Conservation (phyloP, 139 green algal species). For the Closterium sp. region DNA sequence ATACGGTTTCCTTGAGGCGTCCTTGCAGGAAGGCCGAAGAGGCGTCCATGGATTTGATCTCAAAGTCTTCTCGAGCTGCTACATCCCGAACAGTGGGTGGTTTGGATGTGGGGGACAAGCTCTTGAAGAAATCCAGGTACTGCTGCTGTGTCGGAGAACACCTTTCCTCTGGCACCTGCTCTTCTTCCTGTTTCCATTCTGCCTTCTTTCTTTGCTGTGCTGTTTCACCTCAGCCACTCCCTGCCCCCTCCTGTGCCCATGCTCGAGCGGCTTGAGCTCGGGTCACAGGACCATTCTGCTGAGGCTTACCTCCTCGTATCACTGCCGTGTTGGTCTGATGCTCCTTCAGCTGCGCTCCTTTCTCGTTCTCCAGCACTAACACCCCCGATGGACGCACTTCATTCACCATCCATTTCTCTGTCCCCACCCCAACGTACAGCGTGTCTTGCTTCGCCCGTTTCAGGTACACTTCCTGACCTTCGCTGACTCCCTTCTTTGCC, state of each 20-base stretch:
- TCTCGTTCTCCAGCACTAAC: background rate
- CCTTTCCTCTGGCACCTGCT: too few species aligned
- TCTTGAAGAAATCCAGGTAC: too few species aligned
- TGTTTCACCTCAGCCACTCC: background rate
- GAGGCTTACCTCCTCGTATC: too few species aligned
- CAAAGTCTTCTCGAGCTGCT: too few species aligned
- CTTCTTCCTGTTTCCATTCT: background rate
- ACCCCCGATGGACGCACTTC: background rate
- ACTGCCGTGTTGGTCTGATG: too few species aligned
- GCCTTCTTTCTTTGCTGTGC: background rate
- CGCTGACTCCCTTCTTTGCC: background rate
- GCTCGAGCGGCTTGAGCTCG: background rate
- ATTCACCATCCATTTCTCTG: background rate
- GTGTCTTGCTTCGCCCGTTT: background rate
- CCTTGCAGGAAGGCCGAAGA: too few species aligned
- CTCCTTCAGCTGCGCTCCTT: background rate
- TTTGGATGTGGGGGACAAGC: too few species aligned
- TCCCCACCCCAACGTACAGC: background rate
- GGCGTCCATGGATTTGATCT: too few species aligned
- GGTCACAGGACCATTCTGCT: background rate
- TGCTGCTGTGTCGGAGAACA: too few species aligned
- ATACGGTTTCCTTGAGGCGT: too few species aligned
- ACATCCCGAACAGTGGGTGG: too few species aligned
- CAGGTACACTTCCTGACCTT: background rate
- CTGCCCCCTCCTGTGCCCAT: background rate